Evolutionary conservation across 2,329 filamentous ascomycete genomes (phyloP).

Genomic region (Aspergillus quadrilineatus): DNA sequence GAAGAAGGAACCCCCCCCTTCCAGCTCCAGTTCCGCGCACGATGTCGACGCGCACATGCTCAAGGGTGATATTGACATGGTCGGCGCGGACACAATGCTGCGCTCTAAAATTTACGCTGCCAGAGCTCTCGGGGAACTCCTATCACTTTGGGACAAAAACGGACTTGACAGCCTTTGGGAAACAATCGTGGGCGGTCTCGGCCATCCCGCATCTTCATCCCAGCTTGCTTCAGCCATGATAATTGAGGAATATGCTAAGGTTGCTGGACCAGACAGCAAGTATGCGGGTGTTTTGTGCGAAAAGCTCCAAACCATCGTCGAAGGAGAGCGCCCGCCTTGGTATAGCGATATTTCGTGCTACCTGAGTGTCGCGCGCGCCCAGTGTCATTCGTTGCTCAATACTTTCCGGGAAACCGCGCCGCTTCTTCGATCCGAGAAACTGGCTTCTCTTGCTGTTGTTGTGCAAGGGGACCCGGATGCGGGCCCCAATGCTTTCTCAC

Average conservation of each 20-base stretch:
- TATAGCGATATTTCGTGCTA: constrained; percentile 91
- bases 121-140: constrained; percentile 78
- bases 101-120: constrained; percentile 86
- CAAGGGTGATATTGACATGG: constrained; percentile 91
- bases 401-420: constrained; percentile 90
- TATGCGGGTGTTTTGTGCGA: constrained; percentile 47
- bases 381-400: constrained; percentile 86
- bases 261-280: constrained; percentile 34
- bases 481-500: constrained; percentile 87
- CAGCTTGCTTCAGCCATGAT: constrained; percentile 81
- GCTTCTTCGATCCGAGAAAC: constrained; percentile 64
- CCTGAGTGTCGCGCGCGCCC: constrained; percentile 82
- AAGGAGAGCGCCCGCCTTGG: constrained; percentile 73
- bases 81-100: constrained; percentile 83
- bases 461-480: constrained; percentile 92
- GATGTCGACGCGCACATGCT: constrained; percentile 99
- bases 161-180: constrained; percentile 53
- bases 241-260: constrained; percentile 81
- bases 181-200: constrained; percentile 68
- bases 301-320: constrained; percentile 71
- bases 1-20: constrained; percentile 70
- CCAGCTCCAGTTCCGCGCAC: constrained; percentile 59
- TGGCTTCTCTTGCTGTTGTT: constrained; percentile 81
- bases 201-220: constrained; percentile 76
- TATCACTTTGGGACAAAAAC: constrained; percentile 69